Base-by-base conservation (phyloP, 2,329 filamentous ascomycete genomes). In the Ophiostoma quercus region DNA sequence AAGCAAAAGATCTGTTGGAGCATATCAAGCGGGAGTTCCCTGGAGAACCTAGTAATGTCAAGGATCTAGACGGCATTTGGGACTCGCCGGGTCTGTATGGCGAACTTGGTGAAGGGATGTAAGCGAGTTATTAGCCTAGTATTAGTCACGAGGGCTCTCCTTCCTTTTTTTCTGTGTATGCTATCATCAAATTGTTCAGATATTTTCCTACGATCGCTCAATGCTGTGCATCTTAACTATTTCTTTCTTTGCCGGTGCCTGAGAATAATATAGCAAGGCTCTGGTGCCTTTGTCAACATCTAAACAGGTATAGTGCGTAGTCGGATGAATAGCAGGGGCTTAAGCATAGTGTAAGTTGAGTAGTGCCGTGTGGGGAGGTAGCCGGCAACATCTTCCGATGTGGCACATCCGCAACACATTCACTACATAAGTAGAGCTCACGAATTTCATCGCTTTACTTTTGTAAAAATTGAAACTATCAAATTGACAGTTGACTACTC, bases 361-460 rank as follows among this genome's bases (percentile, higher is more conserved):
- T 25, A 22, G 25, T 9, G 51, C 7, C 8, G 51, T 57, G 51
- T 57, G 51, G 51, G n/a, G 51, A 29, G 6, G 3, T n/a, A 12
- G 22, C 51, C 51, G 51, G 51, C 51, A 57, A 25, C 51, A 57
- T 57, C 51, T 57, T 57, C 51, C 51, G 51, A 57, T 8, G 22
- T 57, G 51, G 3, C 22, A 25, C 51, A 57, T 19, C 43, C n/a
- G 9, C 51, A 8, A 25, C n/a, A 57, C 5, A n/a, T 47, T 2
- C 43, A 47, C 43, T 47, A 47, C 43, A 47, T 19, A 47, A 47
- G 4, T 14, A 19, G 43, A 16, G 19, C 3, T 12, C 41, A 47
- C 16, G 43, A 47, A 19, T 19, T 47, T 19, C 16, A 6, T 47
- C 6, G 43, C 16, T 47, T 19, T 47, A 19, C 3, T 47, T 47